phyloP scores from a whole-genome alignment of 1,284 basidiomycete genomes.

The Moniliella sp. region DNA sequence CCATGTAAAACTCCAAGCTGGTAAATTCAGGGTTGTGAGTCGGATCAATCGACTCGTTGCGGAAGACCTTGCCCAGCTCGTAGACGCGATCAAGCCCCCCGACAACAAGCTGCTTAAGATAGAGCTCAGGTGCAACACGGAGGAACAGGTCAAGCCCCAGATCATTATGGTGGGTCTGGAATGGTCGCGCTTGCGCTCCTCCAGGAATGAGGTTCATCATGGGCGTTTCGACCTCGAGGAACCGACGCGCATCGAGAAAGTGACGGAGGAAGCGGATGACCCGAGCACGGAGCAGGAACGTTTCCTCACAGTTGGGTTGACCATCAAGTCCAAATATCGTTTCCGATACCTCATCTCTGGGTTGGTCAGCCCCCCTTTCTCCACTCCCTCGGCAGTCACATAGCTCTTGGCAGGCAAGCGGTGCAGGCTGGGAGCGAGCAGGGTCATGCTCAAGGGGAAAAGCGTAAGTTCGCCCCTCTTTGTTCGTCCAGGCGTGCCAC shows the following conservation, averaged over 20 bases:
- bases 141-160: constrained; percentile 92
- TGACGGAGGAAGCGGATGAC: constrained; percentile 46
- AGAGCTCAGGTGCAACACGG: constrained; percentile 88
- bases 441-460: constrained; percentile 55
- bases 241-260: constrained; percentile 73
- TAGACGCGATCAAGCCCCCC: constrained; percentile 92
- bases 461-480: constrained; percentile 91
- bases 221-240: constrained; percentile 96
- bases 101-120: constrained; percentile 90
- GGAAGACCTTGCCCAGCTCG: constrained; percentile 91
- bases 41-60: constrained; percentile 94
- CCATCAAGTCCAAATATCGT: constrained; percentile 92
- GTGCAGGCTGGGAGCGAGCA: constrained; percentile 86
- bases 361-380: constrained; percentile 49
- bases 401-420: constrained; percentile 46
- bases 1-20: constrained; percentile 99
- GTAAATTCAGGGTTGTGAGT: constrained; percentile 45
- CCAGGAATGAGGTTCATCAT: constrained; percentile 94
- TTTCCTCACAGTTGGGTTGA: constrained; percentile 74
- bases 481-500: constrained; percentile 68
- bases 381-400: constrained; percentile 2
- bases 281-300: constrained; percentile 60
- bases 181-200: constrained; percentile 92
- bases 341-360: constrained; percentile 92
- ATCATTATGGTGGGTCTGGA: constrained; percentile 96